Evolutionary conservation across 2,329 filamentous ascomycete genomes (phyloP).

Genomic region (Clonostachys solani): DNA sequence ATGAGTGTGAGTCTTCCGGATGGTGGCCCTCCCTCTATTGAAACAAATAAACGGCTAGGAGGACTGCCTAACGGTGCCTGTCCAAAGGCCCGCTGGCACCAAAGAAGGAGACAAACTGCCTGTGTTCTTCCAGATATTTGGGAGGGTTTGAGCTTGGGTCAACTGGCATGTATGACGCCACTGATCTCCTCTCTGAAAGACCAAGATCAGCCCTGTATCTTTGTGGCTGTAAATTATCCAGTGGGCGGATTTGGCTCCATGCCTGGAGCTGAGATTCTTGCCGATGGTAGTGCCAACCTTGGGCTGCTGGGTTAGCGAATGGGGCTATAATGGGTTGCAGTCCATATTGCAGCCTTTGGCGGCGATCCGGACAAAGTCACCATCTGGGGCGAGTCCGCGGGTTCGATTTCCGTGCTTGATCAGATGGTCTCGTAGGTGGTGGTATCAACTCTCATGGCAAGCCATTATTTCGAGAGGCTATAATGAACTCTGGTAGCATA

Average conservation of each 20-base stretch:
- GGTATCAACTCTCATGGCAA: conserved; percentile 72
- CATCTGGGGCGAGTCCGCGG: conserved; percentile 72
- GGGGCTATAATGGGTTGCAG: conserved; percentile 71
- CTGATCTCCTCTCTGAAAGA: conserved; percentile 37
- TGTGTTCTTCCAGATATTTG: conserved; percentile 68
- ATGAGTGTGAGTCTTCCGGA: too few species aligned
- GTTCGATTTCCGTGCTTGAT: conserved; percentile 69
- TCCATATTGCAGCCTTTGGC: conserved; percentile 74
- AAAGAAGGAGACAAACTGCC: conserved; percentile 52
- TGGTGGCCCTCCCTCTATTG: conserved; percentile 65
- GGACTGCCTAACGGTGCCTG: conserved; percentile 59
- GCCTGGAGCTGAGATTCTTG: conserved; percentile 61
- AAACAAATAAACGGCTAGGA: conserved; percentile 57
- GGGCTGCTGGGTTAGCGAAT: conserved; percentile 70
- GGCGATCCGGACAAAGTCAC: conserved; percentile 77
- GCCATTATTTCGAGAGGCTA: conserved; percentile 68
- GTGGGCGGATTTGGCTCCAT: conserved; percentile 72
- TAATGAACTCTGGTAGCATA: conserved; percentile 71
- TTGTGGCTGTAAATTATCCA: conserved; percentile 76
- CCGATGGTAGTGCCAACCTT: conserved; percentile 64
- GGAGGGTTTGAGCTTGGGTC: conserved; percentile 58
- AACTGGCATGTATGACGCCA: conserved; percentile 47
- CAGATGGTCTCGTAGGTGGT: conserved; percentile 74
- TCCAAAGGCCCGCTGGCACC: conserved; percentile 55
- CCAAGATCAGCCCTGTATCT: conserved; percentile 55